Conservation (phyloP, 1,139 yeast genomes). For the Tardiomyces blankii region DNA sequence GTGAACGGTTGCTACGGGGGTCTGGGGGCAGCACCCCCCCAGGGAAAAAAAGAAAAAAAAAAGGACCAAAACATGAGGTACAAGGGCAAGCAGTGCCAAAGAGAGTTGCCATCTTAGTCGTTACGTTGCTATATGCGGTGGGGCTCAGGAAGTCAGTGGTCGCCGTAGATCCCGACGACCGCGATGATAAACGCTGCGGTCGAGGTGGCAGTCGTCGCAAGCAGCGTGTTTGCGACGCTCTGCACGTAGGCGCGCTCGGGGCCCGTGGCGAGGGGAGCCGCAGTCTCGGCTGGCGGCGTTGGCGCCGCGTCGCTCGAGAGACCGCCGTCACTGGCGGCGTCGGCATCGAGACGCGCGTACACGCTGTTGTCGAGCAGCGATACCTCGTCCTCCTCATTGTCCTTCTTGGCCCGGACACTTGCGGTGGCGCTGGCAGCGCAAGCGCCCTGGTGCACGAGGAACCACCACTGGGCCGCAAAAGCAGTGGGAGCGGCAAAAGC, state of each 20-base stretch:
- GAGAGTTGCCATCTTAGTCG: too few species aligned
- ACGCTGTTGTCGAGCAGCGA: conserved; percentile 17
- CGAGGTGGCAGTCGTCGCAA: conserved; percentile 9
- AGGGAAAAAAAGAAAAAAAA: too few species aligned
- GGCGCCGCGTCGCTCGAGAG: not conserved
- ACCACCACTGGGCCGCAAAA: not conserved
- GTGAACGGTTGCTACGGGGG: too few species aligned
- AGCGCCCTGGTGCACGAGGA: not conserved
- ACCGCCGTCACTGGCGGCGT: not conserved
- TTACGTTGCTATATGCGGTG: too few species aligned
- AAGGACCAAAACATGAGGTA: too few species aligned
- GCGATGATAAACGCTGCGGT: conserved; percentile 16
- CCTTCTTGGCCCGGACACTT: not conserved
- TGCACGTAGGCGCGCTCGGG: not conserved
- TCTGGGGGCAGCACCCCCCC: too few species aligned
- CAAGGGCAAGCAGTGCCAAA: too few species aligned
- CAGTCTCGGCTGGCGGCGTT: not conserved
- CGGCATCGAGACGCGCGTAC: conserved; percentile 7
- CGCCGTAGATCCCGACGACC: conserved; percentile 22
- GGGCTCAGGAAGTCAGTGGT: conserved; percentile 1
- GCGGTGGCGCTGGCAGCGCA: not conserved
- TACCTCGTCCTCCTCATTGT: conserved; percentile 9
- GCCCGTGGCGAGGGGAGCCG: not conserved
- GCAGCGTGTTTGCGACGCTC: not conserved
- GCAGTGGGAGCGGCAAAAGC: not conserved